Evolutionary conservation across 177 flowering plant genomes (phyloP), one percentile per base, ranked within the genome.

Genomic region (Tripterygium wilfordii): DNA sequence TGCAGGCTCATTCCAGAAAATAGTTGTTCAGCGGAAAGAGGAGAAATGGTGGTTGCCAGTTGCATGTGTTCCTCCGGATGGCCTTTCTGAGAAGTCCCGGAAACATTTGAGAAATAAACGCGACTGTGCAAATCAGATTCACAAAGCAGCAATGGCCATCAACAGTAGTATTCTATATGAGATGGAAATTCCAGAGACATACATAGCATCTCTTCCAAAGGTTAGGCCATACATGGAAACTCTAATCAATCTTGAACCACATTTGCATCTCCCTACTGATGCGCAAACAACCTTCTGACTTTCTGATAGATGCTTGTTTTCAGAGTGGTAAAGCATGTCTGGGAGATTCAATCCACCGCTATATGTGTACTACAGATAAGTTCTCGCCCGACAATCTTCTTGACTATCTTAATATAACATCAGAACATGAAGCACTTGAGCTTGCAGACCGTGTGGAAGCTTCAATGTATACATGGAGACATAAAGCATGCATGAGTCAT

Each of bases 41-140:
- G 96, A 92, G 48, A 89, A 94, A 66, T 94, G 99, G 99, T 89
- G 99, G 99, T 40, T 94, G 59, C 99, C 99, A 0, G 77, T 89
- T 44, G 92, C 97, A 3, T 81, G 88, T 41, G 80, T 94, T 45
- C 85, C 88, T n/a, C 48, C 72, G 3, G 64, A 64, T 10, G 97
- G 99, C 48, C 70, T 94, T 45, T 82, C 95, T 3, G 96, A 86
- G 65, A 72, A 74, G 42, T 53, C 79, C 25, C 79, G 65, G 70
- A 87, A 82, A 39, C 82, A 86, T 46, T 51, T 92, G 69, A 49
- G 60, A 48, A 73, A 89, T 60, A 81, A 81, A 50, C 80, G 96
- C 2, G 85, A 88, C 52, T 71, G 83, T 21, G 71, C 95, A 15
- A 76, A 75, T 64, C 98, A 91, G 60, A 91, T 91, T 51, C 85